Evolutionary conservation across 441 rosid species (phyloP), one percentile per base, ranked within the genome.

Genomic region (Gossypium davidsonii): DNA sequence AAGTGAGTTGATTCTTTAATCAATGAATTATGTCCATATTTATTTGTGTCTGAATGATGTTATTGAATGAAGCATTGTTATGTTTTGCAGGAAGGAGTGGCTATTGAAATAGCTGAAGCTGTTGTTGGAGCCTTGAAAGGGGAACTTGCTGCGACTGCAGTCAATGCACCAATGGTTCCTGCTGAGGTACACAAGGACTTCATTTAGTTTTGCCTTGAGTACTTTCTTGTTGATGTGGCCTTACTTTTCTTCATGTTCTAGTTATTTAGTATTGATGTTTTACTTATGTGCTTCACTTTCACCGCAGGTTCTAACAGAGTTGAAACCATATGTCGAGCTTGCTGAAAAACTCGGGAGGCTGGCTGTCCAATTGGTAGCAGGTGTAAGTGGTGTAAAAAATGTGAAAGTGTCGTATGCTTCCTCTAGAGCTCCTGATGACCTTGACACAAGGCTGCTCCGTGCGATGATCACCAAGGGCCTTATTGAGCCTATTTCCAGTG

Each of bases 121-220:
- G 97, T 95, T 74, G 95, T 88, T 71, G 98, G 98, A 68, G 99
- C 97, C 70, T 85, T 91, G 82, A 85, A 88, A 67, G 97, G 99
- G 37, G 97, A 95, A 83, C 97, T 95, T 74, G 94, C 99, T 73
- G 84, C 98, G 14, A 93, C 98, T 70, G 97, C 98, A 2, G 98
- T 95, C 79, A 93, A 95, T 87, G 98, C 99, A 64, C 97, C 98
- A 5, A 93, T 95, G 98, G 98, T 95, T 72, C 92, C 97, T 76
- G 94, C 99, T 65, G 92, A 87, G 89, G 88, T 82, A 81, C 76
- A 37, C 76, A 39, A 58, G 15, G n/a, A 42, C 51, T 72, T 67
- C 17, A 52, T 34, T 68, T 21, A 26, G 34, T 7, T 39, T 63
- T 34, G 42, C 12, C 5, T 15, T 52, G 61, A 46, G 25, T 46